Percentiles rank a stretch among this genome's conserved stretches.
Conservation (phyloP, 371 early-diverging fungal species). For the Mucor piriformis region DNA sequence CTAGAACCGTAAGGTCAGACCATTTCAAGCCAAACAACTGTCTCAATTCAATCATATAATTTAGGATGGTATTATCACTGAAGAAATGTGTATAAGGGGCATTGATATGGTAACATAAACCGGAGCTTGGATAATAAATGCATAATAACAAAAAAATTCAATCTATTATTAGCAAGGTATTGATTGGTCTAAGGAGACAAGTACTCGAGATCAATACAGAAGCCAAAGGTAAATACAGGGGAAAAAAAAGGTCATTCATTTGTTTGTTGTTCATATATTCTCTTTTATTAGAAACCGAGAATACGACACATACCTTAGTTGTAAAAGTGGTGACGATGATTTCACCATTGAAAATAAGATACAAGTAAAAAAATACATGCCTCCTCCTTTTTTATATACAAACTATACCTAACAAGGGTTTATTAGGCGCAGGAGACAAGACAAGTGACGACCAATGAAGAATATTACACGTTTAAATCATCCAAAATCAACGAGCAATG, state of each 20-base stretch:
- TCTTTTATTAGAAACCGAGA: constrained; percentile 19
- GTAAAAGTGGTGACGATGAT: constrained; percentile 20
- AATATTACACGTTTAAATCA: constrained; percentile 45
- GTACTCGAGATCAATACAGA: constrained; percentile 29
- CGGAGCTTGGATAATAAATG: constrained; percentile 7
- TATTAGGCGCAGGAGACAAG: constrained; percentile 8
- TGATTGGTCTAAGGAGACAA: constrained; percentile 30
- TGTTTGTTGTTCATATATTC: neutral
- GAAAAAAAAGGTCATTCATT: neutral
- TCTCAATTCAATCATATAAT: too few species aligned
- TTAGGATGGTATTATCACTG: constrained; percentile 23
- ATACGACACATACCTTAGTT: constrained; percentile 30
- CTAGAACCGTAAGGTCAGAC: neutral
- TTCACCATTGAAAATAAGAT: constrained; percentile 9
- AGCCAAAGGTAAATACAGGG: constrained; percentile 32
- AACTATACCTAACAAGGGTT: neutral
- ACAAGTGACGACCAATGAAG: constrained; percentile 24
- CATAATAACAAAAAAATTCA: constrained; percentile 1
- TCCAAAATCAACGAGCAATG: constrained; percentile 43
- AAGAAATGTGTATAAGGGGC: constrained; percentile 38
- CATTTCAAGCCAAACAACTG: too few species aligned
- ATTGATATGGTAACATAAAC: constrained; percentile 44
- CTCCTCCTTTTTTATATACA: neutral
- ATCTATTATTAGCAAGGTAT: constrained; percentile 40
- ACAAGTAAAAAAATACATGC: neutral